These are phyloP conservation scores for Rhodotorula sp. DNA, from an alignment of 1,284 basidiomycete genomes.

Conservation along the genomic window DNA sequence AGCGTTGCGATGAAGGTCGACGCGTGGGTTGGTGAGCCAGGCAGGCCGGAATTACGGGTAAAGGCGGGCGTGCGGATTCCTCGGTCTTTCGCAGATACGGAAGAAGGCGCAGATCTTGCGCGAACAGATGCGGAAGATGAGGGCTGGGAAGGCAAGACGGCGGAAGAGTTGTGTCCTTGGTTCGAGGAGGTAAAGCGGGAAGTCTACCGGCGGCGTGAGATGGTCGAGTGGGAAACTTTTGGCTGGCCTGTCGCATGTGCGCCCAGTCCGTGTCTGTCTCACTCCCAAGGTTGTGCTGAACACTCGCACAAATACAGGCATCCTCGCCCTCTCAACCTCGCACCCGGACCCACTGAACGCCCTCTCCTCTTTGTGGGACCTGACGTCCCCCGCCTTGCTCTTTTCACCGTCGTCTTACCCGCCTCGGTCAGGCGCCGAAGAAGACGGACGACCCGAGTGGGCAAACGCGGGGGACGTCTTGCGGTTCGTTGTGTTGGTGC, in stretches of 20 bases:
- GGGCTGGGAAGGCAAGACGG: slow-evolving; percentile 15
- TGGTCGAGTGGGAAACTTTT: slow-evolving; percentile 32
- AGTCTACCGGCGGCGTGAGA: slow-evolving; percentile 22
- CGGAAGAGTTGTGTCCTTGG: slow-evolving; percentile 5
- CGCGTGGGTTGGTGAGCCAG: neutral
- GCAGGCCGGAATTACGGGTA: neutral
- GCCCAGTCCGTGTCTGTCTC: no score
- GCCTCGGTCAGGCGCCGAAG: slow-evolving; percentile 16
- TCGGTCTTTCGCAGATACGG: neutral
- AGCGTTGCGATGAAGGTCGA: slow-evolving; percentile 4
- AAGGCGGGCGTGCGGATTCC: neutral
- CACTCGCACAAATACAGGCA: no score
- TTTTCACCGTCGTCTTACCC: slow-evolving; percentile 32
- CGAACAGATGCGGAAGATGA: neutral
- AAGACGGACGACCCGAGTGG: slow-evolving; percentile 29
- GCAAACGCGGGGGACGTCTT: slow-evolving; percentile 37
- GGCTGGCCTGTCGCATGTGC: slow-evolving; percentile 30
- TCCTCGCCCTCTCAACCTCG: slow-evolving; percentile 44
- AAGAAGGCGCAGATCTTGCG: neutral
- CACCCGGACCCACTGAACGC: slow-evolving; percentile 46
- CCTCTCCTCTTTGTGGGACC: slow-evolving; percentile 43
- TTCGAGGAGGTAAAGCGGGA: slow-evolving; percentile 18
- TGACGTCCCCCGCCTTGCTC: slow-evolving; percentile 35
- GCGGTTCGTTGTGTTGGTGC: slow-evolving; percentile 45
- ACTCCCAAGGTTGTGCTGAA: no score